Conservation (phyloP, 2,329 filamentous ascomycete species). For the Beauveria sp. region DNA sequence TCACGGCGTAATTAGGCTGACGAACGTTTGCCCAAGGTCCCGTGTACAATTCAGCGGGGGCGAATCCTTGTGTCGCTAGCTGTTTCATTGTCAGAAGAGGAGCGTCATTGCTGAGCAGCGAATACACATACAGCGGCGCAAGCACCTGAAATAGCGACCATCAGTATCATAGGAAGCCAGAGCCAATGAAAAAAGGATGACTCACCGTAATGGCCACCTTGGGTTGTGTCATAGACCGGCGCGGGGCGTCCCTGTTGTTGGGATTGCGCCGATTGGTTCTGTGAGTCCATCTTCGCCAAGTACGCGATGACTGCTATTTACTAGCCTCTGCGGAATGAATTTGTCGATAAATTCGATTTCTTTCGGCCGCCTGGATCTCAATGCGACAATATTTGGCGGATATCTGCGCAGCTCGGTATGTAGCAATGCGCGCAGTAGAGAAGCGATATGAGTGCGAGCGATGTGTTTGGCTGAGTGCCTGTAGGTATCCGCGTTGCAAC, state of each 20-base stretch:
- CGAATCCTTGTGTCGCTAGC: slow-evolving; percentile 81
- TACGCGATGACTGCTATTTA: neutral
- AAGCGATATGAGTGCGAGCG: neutral
- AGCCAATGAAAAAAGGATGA: slow-evolving; percentile 8
- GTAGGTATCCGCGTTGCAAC: neutral
- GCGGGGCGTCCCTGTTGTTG: slow-evolving; percentile 53
- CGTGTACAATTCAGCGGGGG: slow-evolving; percentile 88
- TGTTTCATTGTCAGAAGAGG: slow-evolving; percentile 32
- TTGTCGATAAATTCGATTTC: neutral
- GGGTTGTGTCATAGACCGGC: slow-evolving; percentile 63
- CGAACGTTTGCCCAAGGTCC: slow-evolving; percentile 91
- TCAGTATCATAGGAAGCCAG: slow-evolving; percentile 12
- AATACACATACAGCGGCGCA: slow-evolving; percentile 34
- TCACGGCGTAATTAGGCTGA: slow-evolving; percentile 12
- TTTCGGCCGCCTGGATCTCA: neutral
- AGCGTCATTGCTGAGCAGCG: slow-evolving; percentile 9
- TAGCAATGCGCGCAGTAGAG: slow-evolving; percentile 1
- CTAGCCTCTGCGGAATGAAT: neutral
- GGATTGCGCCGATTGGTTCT: slow-evolving; percentile 40
- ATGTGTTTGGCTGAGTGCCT: slow-evolving; percentile 6
- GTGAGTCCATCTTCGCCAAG: slow-evolving; percentile 28
- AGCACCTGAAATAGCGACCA: slow-evolving; percentile 31
- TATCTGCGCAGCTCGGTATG: neutral
- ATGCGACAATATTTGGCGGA: neutral
- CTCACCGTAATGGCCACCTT: slow-evolving; percentile 73